Evolutionary conservation across 139 green algal genomes (phyloP).

Genomic region (Ettlia oleoabundans): DNA sequence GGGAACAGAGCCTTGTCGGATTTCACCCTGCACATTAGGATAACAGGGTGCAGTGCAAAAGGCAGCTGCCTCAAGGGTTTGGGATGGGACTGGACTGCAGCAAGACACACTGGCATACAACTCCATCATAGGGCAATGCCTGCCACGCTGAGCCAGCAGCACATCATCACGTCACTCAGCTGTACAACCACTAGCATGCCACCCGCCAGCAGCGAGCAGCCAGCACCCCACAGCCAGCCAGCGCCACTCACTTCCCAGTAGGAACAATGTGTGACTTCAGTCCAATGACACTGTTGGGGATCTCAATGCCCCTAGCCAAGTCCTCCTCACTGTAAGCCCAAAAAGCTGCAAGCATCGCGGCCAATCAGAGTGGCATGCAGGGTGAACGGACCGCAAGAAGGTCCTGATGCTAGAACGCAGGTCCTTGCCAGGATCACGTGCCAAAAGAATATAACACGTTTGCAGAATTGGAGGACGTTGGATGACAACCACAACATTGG

Average conservation of each 20-base stretch:
- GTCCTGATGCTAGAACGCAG: background rate
- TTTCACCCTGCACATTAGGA: background rate
- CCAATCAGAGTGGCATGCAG: background rate
- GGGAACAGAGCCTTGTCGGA: conserved; percentile 24
- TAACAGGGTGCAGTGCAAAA: background rate
- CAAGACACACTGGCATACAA: too few relatives aligned
- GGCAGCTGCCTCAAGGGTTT: background rate
- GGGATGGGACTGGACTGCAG: background rate
- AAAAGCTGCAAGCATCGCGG: background rate
- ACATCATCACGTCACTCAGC: too few relatives aligned
- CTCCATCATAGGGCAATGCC: too few relatives aligned
- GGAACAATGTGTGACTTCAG: conserved; percentile 34
- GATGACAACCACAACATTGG: too few relatives aligned
- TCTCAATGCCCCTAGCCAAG: background rate
- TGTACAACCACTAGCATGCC: too few relatives aligned
- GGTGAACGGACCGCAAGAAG: background rate
- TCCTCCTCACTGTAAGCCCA: conserved; percentile 12
- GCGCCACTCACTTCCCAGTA: conserved; percentile 18
- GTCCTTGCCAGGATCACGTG: background rate
- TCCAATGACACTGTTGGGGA: conserved; percentile 20
- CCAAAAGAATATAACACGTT: too few relatives aligned
- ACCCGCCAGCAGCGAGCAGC: background rate
- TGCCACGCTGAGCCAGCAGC: too few relatives aligned
- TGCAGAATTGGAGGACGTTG: too few relatives aligned
- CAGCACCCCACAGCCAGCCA: background rate